Base-by-base conservation (phyloP, 2,329 filamentous ascomycete species). In the Diaporthe sp. region DNA sequence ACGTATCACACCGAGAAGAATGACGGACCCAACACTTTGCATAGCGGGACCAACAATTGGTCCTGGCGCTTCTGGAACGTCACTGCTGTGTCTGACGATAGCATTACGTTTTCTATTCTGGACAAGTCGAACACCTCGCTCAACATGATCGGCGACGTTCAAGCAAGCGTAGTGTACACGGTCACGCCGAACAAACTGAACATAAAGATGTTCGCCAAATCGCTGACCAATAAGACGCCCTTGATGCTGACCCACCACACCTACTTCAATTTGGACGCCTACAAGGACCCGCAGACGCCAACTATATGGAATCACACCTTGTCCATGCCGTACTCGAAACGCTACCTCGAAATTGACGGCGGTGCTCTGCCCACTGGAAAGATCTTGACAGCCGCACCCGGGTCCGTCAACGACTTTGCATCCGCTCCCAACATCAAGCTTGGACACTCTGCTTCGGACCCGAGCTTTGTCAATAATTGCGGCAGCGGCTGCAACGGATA, bases 211-310 rank as follows among this genome's bases (percentile, higher is more conserved):
- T 84, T 87, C 50, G 91, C 91, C 28, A 85, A 86, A 47, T 86
- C 90, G 15, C 86, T 89, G 17, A 88, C 84, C n/a, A 79, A 80
- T 35, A 82, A 82, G 78, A 86, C 85, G 6, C 86, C 91, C 1
- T 87, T 92, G 80, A 91, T 92, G 88, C 84, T 92, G 55, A 91
- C 88, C 42, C 90, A 91, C 57, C 91, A 93, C 82, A 90, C 89
- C 66, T 93, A 93, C 86, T 93, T 92, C 89, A 93, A 93, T 82
- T 86, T 93, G 33, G 91, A 93, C 78, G 91, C 88, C 19, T 93
- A 90, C 82, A 87, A 87, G 77, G 89, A 92, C 80, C 87, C 90
- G 1, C 83, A 86, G 40, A 89, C 88, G 4, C 81, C 86, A 50
- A 86, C 87, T 54, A 85, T 91, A 75, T 88, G 90, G 81, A 90